Evolutionary conservation across 2,329 filamentous ascomycete species (phyloP).

Genomic region (Trichoderma brevicompactum): DNA sequence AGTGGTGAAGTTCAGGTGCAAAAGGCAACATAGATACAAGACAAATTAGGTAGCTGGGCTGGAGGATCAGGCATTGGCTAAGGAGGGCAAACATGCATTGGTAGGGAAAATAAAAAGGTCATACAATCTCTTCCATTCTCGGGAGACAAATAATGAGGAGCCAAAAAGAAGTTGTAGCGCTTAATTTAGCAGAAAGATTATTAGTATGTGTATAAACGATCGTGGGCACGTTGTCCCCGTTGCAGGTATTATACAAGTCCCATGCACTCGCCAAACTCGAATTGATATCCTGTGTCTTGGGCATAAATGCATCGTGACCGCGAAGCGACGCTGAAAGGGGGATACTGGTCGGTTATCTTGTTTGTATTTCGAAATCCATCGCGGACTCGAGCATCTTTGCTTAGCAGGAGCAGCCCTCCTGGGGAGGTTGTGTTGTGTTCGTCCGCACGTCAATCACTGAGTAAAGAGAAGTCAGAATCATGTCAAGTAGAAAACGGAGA

Average conservation of each 20-base stretch:
- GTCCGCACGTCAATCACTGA: conserved; percentile 94
- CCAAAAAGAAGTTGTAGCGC: not conserved
- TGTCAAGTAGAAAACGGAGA: conserved; percentile 8
- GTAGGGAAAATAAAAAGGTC: not conserved
- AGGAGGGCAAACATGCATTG: not conserved
- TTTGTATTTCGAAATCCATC: conserved; percentile 2
- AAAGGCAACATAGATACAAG: not conserved
- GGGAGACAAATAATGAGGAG: not conserved
- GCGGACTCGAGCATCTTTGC: conserved; percentile 1
- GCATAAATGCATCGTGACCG: conserved; percentile 15
- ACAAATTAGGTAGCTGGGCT: not conserved
- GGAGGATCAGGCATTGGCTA: not conserved
- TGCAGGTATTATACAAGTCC: conserved; percentile 44
- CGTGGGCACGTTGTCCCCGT: conserved; percentile 41
- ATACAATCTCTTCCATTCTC: not conserved
- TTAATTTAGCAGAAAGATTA: conserved; percentile 14
- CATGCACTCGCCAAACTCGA: conserved; percentile 40
- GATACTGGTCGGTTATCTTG: conserved; percentile 20
- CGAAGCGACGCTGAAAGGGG: conserved; percentile 17
- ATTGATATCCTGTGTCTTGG: conserved; percentile 40
- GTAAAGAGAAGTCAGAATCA: not conserved
- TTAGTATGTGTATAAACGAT: conserved; percentile 38
- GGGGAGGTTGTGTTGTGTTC: conserved; percentile 68
- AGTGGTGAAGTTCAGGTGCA: conserved; percentile 64
- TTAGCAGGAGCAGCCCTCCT: conserved; percentile 68